A percentile compares a stretch with the other conserved stretches of the same genome.
phyloP scores from a whole-genome alignment of 768 basidiomycete species.

The Boletus eberwhitei region DNA sequence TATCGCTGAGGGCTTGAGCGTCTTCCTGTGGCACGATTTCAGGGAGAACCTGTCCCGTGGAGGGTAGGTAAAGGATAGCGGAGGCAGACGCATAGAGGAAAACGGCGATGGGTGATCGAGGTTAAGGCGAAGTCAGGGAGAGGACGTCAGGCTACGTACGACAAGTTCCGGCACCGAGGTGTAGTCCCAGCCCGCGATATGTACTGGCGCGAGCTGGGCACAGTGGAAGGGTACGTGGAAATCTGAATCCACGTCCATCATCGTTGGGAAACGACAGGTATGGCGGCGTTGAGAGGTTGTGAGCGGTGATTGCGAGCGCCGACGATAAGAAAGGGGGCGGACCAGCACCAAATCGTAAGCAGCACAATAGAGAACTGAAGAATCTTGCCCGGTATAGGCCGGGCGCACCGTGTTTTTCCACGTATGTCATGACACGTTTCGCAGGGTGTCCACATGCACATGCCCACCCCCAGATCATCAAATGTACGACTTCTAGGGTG shows the following conservation, averaged over 20 bases:
- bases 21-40: conserved; percentile 22
- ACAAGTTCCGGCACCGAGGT: conserved; percentile 24
- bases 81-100: not conserved
- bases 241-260: conserved; percentile 20
- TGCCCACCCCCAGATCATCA: conserved; percentile 9
- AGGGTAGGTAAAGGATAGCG: too few relatives aligned
- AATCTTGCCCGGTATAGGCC: not conserved
- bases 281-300: not conserved
- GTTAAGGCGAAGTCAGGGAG: not conserved
- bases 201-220: conserved; percentile 27
- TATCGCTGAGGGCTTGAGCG: conserved; percentile 18
- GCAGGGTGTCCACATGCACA: conserved; percentile 16
- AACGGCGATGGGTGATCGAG: conserved; percentile 1
- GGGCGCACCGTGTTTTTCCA: not conserved
- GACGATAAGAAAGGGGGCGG: not conserved
- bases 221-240: conserved; percentile 31
- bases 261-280: not conserved
- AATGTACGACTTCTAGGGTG: too few relatives aligned
- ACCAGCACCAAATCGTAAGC: not conserved
- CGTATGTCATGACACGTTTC: not conserved
- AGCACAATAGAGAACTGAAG: not conserved
- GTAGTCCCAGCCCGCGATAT: conserved; percentile 29
- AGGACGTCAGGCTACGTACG: conserved; percentile 16
- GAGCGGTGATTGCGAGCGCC: not conserved
- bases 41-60: conserved; percentile 20